Base-by-base conservation (phyloP, 805 yeast genomes). In the Martiniozyma abietophila region DNA sequence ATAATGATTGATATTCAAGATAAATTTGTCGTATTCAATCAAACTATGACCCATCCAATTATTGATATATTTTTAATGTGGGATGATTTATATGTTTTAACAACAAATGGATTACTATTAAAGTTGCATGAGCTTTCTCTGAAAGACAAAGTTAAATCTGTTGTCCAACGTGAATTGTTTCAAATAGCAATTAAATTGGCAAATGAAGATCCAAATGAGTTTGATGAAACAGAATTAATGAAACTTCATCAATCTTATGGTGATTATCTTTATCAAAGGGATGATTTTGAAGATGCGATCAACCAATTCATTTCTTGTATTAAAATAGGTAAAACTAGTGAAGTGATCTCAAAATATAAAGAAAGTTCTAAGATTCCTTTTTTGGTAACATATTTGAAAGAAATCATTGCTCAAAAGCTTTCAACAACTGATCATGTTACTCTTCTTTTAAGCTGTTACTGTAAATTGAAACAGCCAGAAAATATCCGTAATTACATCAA, bases 381-480 rank as follows among this genome's bases (percentile, higher is more conserved):
- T 39, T 58, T 88, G 46, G 68, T 84, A 0, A 61, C 62, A 27
- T 86, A 80, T 43, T 58, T 86, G 22, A 75, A 74, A 51, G 69
- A 69, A 9, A 61, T 86, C 43, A 63, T 80, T 35, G 66, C 66
- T 6, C 54, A 64, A 27, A 66, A 69, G 2, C 44, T 67, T 10
- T 77, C 95, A 0, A 71, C 72, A n/a, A 65, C 73, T 20, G 94
- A 86, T 49, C 96, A 89, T 53, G 68, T 85, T 5, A 86, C 95
- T 0, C 56, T 89, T 18, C 61, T 88, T 26, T 56, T 88, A 18
- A 80, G 89, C 40, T 76, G 89, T 32, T 76, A 80, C 48, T 82
- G 95, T 40, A 85, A 86, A 49, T 57, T 84, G 46, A 81, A 79
- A 40, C 68, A 68, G 40, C 66, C 64, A 3, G 69, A 66, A 2